Evolutionary conservation across 257 asterid species (phyloP).

Genomic region (Solanum corneliomulleri): DNA sequence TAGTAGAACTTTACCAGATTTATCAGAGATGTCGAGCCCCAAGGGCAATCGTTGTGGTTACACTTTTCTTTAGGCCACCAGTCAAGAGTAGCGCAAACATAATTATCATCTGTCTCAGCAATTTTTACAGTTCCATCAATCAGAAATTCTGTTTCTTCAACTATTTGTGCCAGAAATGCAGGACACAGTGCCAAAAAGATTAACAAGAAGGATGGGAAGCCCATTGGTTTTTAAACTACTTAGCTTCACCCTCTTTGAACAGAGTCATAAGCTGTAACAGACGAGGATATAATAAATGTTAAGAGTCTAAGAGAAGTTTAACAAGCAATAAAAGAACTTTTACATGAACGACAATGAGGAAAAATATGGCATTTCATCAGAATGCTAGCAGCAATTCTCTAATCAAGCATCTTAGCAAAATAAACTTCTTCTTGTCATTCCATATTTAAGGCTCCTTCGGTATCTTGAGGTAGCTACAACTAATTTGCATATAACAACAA

Average conservation of each 20-base stretch:
- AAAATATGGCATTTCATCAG: not conserved
- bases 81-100: slow-evolving; percentile 81
- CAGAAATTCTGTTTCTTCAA: slow-evolving; percentile 36
- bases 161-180: slow-evolving; percentile 33
- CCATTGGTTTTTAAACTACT: slow-evolving; percentile 28
- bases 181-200: slow-evolving; percentile 38
- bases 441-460: not conserved
- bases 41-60: slow-evolving; percentile 68
- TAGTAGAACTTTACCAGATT: slow-evolving; percentile 49
- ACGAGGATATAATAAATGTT: not conserved
- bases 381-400: not conserved
- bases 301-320: not conserved
- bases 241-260: slow-evolving; percentile 16
- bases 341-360: not conserved
- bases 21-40: slow-evolving; percentile 66
- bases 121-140: slow-evolving; percentile 37
- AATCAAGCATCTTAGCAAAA: not conserved
- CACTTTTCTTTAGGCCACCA: slow-evolving; percentile 99
- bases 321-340: not conserved
- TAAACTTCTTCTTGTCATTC: not conserved
- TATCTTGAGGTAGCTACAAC: not conserved
- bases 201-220: slow-evolving; percentile 17
- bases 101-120: slow-evolving; percentile 62
- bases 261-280: not conserved
- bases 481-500: not conserved